Evolutionary conservation across 2,329 filamentous ascomycete genomes (phyloP).

Genomic region (Parafenestella ontariensis): DNA sequence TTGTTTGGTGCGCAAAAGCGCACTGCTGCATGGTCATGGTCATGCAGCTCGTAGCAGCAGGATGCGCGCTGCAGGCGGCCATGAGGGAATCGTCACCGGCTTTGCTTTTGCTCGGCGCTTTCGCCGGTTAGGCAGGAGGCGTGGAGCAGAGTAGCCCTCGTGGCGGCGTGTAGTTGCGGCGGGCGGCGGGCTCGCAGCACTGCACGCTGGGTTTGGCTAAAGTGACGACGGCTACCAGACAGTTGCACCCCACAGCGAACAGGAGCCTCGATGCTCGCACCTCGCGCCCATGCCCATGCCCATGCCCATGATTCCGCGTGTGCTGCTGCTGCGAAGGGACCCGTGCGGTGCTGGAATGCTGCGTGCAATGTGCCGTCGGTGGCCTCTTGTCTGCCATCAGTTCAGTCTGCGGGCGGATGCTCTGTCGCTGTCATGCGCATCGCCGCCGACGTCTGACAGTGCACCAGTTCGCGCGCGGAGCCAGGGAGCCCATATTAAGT

Average conservation of each 20-base stretch:
- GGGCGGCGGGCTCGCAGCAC: conserved; percentile 22
- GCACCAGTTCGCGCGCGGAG: conserved; percentile 30
- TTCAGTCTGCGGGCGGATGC: not conserved
- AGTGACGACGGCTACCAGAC: conserved; percentile 17
- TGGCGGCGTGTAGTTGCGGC: conserved; percentile 31
- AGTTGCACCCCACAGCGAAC: not conserved
- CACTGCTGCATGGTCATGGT: no score
- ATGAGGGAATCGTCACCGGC: conserved; percentile 17
- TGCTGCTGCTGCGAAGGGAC: conserved; percentile 2
- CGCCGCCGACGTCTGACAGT: conserved; percentile 22
- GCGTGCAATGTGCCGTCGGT: not conserved
- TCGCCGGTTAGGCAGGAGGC: conserved; percentile 30
- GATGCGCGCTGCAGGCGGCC: conserved; percentile 13
- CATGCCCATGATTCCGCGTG: no score
- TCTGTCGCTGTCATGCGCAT: conserved; percentile 8
- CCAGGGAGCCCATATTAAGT: conserved; percentile 39
- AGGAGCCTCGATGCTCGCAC: not conserved
- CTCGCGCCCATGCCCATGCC: conserved; percentile 21
- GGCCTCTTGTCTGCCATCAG: not conserved
- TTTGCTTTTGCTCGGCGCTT: conserved; percentile 22
- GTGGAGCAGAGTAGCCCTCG: conserved; percentile 27
- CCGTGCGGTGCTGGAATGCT: conserved; percentile 16
- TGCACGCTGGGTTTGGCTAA: conserved; percentile 26
- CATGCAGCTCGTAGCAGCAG: conserved; percentile 5
- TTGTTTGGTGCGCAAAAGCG: not conserved